Base-by-base conservation (phyloP, 495 filamentous ascomycete genomes). In the Hyaloscypha hepaticicola region DNA sequence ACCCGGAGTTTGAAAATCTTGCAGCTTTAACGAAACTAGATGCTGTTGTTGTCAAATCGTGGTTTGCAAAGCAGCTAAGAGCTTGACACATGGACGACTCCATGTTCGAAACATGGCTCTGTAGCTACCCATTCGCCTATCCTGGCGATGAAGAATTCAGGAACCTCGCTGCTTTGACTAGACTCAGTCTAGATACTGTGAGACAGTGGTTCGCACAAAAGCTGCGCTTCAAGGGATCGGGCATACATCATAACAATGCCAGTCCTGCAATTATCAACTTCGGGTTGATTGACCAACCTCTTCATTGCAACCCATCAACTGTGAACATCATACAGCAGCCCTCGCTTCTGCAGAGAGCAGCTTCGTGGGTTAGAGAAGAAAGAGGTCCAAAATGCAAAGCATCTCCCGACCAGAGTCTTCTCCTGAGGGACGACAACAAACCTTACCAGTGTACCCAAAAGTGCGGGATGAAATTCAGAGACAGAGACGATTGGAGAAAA, bases 401-500 rank as follows among this genome's bases (percentile, higher is more conserved):
- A 41, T 41, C 38, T 41, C 38, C 3, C 6, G 38, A 41, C 38
- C 38, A 41, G 14, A 41, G 38, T 16, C 4, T 41, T 11, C 38
- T 41, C 3, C 19, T 41, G 38, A 41, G 38, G 19, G 38, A 41
- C 38, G 38, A 41, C 38, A 56, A 28, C 26, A 56, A 28, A 28
- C 26, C 19, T 2, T 56, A 21, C 26, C 53, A 56, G 12, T 56
- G 53, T 19, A 56, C 53, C 12, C 53, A 25, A 26, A 31, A 27
- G 26, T 56, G 53, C 25, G 53, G 53, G 22, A 56, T 19, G 26
- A 31, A 27, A 27, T 56, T 56, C 29, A 31, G 16, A 29, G 26
- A 31, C 21, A 29, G 29, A 24, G 53, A 56, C 11, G 53, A 56
- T 56, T 56, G 53, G 53, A 19, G 16, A 26, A 56, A 31, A 29